phyloP scores from a whole-genome alignment of 345 rosid genomes.

The Hibiscus trionum region DNA sequence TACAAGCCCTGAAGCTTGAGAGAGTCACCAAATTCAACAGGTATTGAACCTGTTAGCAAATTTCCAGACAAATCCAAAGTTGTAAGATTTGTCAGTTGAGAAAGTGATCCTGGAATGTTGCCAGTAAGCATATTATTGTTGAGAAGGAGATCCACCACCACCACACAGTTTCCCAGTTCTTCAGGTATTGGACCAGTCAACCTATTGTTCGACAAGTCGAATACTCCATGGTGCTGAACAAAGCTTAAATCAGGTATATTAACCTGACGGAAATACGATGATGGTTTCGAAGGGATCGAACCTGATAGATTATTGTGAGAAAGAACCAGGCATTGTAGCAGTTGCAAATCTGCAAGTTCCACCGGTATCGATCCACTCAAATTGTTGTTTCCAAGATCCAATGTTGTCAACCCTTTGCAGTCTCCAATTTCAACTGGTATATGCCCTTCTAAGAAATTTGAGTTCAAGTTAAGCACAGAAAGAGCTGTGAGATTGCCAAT shows the following conservation, averaged over 20 bases:
- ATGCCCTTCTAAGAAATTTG: constrained; percentile 55
- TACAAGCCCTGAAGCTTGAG: constrained; percentile 73
- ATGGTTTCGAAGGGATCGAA: constrained; percentile 48
- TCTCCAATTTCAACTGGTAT: constrained; percentile 63
- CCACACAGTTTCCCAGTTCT: constrained; percentile 67
- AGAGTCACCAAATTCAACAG: constrained; percentile 46
- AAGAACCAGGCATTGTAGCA: constrained; percentile 78
- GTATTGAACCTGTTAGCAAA: constrained; percentile 50
- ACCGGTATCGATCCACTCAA: constrained; percentile 66
- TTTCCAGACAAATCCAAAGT: constrained; percentile 76
- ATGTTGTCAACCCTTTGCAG: constrained; percentile 56
- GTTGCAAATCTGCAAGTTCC: constrained; percentile 43
- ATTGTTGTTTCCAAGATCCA: constrained; percentile 68
- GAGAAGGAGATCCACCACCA: constrained; percentile 57
- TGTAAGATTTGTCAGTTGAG: constrained; percentile 52
- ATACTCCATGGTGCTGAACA: constrained; percentile 79
- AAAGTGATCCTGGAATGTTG: constrained; percentile 63
- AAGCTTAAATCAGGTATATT: constrained; percentile 69
- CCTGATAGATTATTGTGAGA: constrained; percentile 75
- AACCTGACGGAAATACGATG: constrained; percentile 53
- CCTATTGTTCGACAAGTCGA: constrained; percentile 58
- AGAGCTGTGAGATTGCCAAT: constrained; percentile 59
- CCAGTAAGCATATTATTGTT: constrained; percentile 67
- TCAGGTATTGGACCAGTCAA: constrained; percentile 66
- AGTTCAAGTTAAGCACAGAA: constrained; percentile 61